Base-by-base conservation (phyloP, 352 stramenopile genomes). In the Lagenidium giganteum region DNA sequence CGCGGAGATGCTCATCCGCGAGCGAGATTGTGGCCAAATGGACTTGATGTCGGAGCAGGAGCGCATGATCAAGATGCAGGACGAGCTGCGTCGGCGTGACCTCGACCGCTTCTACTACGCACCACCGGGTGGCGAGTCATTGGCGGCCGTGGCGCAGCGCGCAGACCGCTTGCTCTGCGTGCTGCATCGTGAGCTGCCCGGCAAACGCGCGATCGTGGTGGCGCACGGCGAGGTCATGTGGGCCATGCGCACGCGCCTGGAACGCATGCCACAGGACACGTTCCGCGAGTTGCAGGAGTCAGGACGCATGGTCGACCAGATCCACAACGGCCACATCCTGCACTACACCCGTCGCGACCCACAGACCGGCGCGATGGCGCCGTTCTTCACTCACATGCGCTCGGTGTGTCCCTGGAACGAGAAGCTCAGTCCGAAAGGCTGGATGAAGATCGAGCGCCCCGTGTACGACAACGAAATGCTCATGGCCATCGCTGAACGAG, bases 371-470 rank as follows among this genome's bases (percentile, higher is more conserved):
- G 64, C 63, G 23, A 72, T 83, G 54, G 67, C 72, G n/a, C 69
- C 78, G 13, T 87, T 67, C 36, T 90, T 90, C 35, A 84, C 76
- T 25, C 73, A 87, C 43, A 71, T 90, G 48, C 78, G 78, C 22
- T 90, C 78, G 1, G 77, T 90, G 34, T 90, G 78, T 60, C 78
- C 78, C 11, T 90, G 78, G 78, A 88, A 90, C 47, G 71, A 85
- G 45, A 88, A 87, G 48, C 61, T 87, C 21, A 88, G 73, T 48
- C 76, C 73, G 2, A 88, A 88, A 44, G 76, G 74, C 27, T 90
- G 73, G 76, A 86, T 77, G 47, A 87, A 88, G 66, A 90, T 90
- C 28, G 60, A 81, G 27, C 64, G 78, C 16, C 76, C 76, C 1
- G 78, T 87, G 33, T 90, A 90, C 33, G 77, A 90, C 44, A 90